These are phyloP conservation scores for Thraustochytrium sp. DNA, from an alignment of 352 stramenopile species.

Conservation along the genomic window DNA sequence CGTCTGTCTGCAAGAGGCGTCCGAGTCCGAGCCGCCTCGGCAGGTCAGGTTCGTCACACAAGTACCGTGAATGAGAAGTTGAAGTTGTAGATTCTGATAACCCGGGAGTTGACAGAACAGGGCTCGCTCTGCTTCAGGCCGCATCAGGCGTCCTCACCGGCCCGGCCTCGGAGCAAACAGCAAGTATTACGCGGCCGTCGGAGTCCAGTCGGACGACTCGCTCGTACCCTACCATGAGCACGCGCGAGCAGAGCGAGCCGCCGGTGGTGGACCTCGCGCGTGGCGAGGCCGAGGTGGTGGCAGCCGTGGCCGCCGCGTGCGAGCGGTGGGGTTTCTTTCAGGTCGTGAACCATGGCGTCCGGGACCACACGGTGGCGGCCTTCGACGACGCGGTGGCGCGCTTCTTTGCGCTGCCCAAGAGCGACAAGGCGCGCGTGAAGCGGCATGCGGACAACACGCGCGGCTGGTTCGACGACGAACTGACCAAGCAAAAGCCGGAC, in stretches of 20 bases:
- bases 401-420: slow-evolving; percentile 73
- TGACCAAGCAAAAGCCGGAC: slow-evolving; percentile 85
- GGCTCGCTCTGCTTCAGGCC: too few relatives aligned
- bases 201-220: too few relatives aligned
- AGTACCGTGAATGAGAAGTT: too few relatives aligned
- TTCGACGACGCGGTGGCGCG: slow-evolving; percentile 63
- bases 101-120: too few relatives aligned
- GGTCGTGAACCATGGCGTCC: slow-evolving; percentile 70
- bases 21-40: too few relatives aligned
- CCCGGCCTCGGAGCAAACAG: too few relatives aligned
- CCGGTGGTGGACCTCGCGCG: neutral
- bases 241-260: neutral
- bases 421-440: slow-evolving; percentile 63
- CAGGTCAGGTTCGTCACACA: too few relatives aligned
- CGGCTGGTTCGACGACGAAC: slow-evolving; percentile 85
- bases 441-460: slow-evolving; percentile 67
- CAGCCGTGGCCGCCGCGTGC: slow-evolving; percentile 52
- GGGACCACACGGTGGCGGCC: slow-evolving; percentile 57
- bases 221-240: neutral
- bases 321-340: slow-evolving; percentile 85
- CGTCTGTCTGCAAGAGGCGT: too few relatives aligned
- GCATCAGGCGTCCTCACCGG: too few relatives aligned
- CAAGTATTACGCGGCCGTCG: too few relatives aligned
- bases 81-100: too few relatives aligned
- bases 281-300: neutral